Evolutionary conservation across 331 rosid genomes (phyloP).

Genomic region (Malus hybrid): DNA sequence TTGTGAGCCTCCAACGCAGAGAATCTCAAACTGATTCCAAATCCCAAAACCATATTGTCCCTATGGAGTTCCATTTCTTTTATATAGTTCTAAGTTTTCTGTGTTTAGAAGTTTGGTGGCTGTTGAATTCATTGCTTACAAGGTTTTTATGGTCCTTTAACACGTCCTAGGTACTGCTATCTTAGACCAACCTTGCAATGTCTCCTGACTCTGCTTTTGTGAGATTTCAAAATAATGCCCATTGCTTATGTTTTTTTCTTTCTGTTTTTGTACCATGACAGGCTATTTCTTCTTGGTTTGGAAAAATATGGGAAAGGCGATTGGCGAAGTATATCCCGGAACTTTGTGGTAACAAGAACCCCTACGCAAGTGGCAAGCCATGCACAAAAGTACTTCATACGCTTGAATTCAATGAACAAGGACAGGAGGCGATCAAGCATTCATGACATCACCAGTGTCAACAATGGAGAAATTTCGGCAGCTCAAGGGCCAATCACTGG

Average conservation of each 20-base stretch:
- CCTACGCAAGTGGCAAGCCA: constrained; percentile 99
- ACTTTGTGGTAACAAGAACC: constrained; percentile 86
- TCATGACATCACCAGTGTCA: constrained; percentile 80
- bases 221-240: neutral
- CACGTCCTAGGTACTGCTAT: neutral
- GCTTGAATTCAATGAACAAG: constrained; percentile 82
- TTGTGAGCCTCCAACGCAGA: neutral
- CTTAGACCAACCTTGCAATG: neutral
- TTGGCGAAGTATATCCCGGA: constrained; percentile 93
- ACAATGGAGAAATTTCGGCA: constrained; percentile 52
- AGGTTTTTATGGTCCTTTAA: neutral
- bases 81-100: neutral
- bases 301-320: constrained; percentile 91
- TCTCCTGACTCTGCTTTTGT: neutral
- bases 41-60: neutral
- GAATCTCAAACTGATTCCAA: neutral
- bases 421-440: constrained; percentile 94
- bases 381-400: constrained; percentile 89
- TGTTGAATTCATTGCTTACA: neutral
- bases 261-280: neutral
- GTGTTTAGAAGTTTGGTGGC: neutral
- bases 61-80: neutral
- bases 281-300: constrained; percentile 82
- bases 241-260: neutral
- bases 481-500: constrained; percentile 77